Evolutionary conservation across 805 yeast species (phyloP), one percentile per base, ranked within the genome.

Genomic region (Myxozyma mucilagina): DNA sequence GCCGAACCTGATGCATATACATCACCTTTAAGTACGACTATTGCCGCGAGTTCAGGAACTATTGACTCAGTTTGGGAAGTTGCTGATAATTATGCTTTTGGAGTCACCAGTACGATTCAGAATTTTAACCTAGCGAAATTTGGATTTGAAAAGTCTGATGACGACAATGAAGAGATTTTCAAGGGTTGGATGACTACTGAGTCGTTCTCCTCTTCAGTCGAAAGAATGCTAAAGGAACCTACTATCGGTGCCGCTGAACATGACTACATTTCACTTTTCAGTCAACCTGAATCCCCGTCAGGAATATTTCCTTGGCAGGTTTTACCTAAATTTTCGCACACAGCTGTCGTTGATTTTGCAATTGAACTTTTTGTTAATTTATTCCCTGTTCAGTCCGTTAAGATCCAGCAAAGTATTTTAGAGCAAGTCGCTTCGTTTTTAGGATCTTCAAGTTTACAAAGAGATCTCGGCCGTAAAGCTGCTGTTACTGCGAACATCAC

Each of bases 351-450:
- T n/a, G 97, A 93, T 73, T 71, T 82, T 1, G 86, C 97, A 0
- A 84, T 93, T 69, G 90, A 87, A 61, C 78, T 92, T 1, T 89
- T 91, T 70, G 84, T 89, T 4, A 70, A 81, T 8, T 79, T 87
- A 0, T 87, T 93, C 65, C 89, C 96, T 0, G 77, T 79, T 60
- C 80, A 93, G 66, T 84, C 92, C 7, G 74, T 83, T 4, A 89
- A 90, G 63, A 87, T 94, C 56, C 97, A 93, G 69, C 86, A 87
- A 60, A 90, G 97, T 0, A 79, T 94, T n/a, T 73, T 94, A 20
- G 97, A 93, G 69, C 89, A 86, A 56, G 74, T 94, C 63, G 81
- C 91, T 65, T 77, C 86, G 3, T 78, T 80, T 16, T 63, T 86
- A 42, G 68, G 41, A 76, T 82, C 51, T 77, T 83, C 34, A 74